These are phyloP conservation scores for Cyathus striatus DNA, from an alignment of 768 basidiomycete genomes.

Conservation along the genomic window DNA sequence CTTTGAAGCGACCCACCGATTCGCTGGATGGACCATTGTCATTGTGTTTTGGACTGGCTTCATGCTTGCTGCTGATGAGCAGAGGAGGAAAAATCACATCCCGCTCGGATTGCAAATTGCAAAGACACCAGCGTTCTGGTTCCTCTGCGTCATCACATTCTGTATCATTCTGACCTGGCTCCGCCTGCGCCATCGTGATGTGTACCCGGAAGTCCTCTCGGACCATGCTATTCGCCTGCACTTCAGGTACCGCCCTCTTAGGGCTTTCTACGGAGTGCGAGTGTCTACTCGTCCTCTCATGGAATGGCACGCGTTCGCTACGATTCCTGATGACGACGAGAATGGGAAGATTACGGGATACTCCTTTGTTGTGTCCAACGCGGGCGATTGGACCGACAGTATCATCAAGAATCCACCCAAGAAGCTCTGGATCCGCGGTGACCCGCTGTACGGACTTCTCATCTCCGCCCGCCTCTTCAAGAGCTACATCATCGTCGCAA, in stretches of 20 bases:
- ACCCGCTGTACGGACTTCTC: too few relatives aligned
- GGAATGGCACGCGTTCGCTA: too few relatives aligned
- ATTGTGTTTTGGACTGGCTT: slow-evolving; percentile 43
- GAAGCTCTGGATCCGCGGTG: too few relatives aligned
- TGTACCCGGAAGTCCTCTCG: slow-evolving; percentile 45
- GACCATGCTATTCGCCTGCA: slow-evolving; percentile 48
- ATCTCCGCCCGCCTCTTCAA: too few relatives aligned
- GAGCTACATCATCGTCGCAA: too few relatives aligned
- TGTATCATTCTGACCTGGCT: slow-evolving; percentile 48
- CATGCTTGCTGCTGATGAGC: slow-evolving; percentile 26
- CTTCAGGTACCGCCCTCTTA: slow-evolving; percentile 41
- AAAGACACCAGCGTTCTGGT: slow-evolving; percentile 44
- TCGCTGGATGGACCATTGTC: slow-evolving; percentile 46
- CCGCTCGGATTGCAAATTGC: slow-evolving; percentile 37
- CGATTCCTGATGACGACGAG: too few relatives aligned
- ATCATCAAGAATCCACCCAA: too few relatives aligned
- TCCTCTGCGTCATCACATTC: slow-evolving; percentile 21
- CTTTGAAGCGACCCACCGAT: slow-evolving; percentile 50
- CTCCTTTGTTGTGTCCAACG: too few relatives aligned
- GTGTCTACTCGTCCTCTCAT: too few relatives aligned
- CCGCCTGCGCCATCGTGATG: slow-evolving; percentile 42
- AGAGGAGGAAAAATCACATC: slow-evolving; percentile 23
- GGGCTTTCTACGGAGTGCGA: slow-evolving; percentile 25
- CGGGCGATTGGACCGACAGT: too few relatives aligned
- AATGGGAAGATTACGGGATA: too few relatives aligned